phyloP scores from a whole-genome alignment of 2,329 filamentous ascomycete species.

The Aspergillus sp. region DNA sequence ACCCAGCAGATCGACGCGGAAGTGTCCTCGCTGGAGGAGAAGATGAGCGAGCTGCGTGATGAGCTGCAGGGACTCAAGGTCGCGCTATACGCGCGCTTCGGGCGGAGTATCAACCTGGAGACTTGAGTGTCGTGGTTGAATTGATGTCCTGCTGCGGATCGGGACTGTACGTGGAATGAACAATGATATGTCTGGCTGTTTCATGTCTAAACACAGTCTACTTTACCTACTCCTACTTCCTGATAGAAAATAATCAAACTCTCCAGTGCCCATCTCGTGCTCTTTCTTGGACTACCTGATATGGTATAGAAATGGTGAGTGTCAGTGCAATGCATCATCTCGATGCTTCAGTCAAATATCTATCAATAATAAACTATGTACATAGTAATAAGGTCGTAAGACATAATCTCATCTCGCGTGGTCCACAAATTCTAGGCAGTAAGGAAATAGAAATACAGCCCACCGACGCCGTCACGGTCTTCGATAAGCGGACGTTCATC shows the following conservation, averaged over 20 bases:
- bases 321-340: too few species aligned
- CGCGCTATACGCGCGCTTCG: slow-evolving; percentile 89
- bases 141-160: too few species aligned
- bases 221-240: too few species aligned
- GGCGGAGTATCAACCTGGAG: slow-evolving; percentile 94
- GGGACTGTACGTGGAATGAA: too few species aligned
- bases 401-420: slow-evolving; percentile 21
- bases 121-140: slow-evolving; percentile 51
- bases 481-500: background rate
- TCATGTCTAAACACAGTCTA: too few species aligned
- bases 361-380: slow-evolving; percentile 2
- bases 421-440: slow-evolving; percentile 1
- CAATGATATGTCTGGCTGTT: too few species aligned
- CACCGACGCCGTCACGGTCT: background rate
- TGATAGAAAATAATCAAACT: background rate
- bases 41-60: slow-evolving; percentile 69
- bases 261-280: too few species aligned
- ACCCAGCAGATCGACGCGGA: slow-evolving; percentile 73
- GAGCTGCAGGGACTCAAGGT: slow-evolving; percentile 91
- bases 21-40: slow-evolving; percentile 72
- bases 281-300: too few species aligned
- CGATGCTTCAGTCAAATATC: too few species aligned
- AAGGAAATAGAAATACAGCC: slow-evolving; percentile 3
- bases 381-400: slow-evolving; percentile 9
- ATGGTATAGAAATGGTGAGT: background rate